Base-by-base conservation (phyloP, 2,329 filamentous ascomycete species). In the Aspergillus sp. region DNA sequence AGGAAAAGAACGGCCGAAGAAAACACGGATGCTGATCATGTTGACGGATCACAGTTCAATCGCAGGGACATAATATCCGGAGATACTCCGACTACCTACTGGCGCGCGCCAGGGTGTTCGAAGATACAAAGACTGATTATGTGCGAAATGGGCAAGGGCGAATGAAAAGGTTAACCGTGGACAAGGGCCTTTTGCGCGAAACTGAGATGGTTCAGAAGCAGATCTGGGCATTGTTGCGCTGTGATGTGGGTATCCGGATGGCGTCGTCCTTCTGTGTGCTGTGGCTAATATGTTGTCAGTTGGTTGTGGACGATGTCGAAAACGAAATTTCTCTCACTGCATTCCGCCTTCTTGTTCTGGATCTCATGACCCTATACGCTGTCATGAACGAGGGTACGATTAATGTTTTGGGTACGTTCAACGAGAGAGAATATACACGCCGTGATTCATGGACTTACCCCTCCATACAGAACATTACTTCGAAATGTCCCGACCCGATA, bases 371-470 rank as follows among this genome's bases (percentile, higher is more conserved):
- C 9, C 74, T 98, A 46, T 98, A 95, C 72, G 89, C 94, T 60
- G 88, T 93, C 41, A 85, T 96, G 71, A 98, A 98, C 63, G 89
- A 96, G 69, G 93, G 88, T 42, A 87, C 95, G 63, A 98, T 98
- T 70, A 96, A 94, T 67, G 88, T 98, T 49, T 74, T 98, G 48
- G 88, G 91, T 94, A 74, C 54, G 4, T 4, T 6, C 8, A 19
- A 26, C 12, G 8, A 27, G 36, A 4, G 8, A 19, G 19, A 19
- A 19, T 19, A 19, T 19, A 19, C 19, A 19, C 19, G 19, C 19
- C 19, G 19, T 19, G 19, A 19, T 19, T 19, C 19, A 19, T 19
- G 19, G 19, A 19, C 36, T 39, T 8, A 39, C 19, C 12, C 36
- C 4, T 26, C 9, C 34, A 36, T 39, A 46, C 26, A 94, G 89